Base-by-base conservation (phyloP, 2,329 filamentous ascomycete species). In the Paradendryphiella salina region DNA sequence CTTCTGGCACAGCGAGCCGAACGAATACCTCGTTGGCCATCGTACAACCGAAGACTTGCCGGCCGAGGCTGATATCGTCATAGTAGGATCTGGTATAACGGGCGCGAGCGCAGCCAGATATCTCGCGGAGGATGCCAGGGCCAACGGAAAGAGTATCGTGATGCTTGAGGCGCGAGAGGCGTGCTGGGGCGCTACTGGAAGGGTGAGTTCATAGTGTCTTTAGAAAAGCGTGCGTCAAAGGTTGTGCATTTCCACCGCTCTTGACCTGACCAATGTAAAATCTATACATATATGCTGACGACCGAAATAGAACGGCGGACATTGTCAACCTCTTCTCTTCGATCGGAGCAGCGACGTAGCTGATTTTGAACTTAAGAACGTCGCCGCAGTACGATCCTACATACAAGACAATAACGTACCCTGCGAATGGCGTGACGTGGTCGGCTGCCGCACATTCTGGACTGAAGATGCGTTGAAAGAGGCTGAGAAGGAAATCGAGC, bases 171-270 rank as follows among this genome's bases (percentile, higher is more conserved):
- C 89, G 11, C 79, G 89, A 62, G 88, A 92, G 75, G 87, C 85
- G 3, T 92, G 88, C 66, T 91, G 83, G 82, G 89, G 89, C 14
- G 89, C 89, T n/a, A 93, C 88, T 1, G 88, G 89, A n/a, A 76
- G 88, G 65, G 86, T 89, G 65, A 78, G 84, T 63, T 32, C 3
- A 40, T 20, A 11, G 1, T 32, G 1, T 32, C 20, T n/a, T 31
- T 10, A 1, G 4, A 3, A 13, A 21, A n/a, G 23, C 20, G 9
- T 23, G 28, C n/a, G 14, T 6, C 8, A 13, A 41, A n/a, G 37
- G 17, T 4, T 11, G 15, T 7, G 23, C n/a, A 7, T 38, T n/a
- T n/a, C n/a, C n/a, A n/a, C n/a, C n/a, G 36, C 13, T 15, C 9
- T 28, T n/a, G n/a, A 14, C 6, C 29, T 18, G 26, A 31, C 34